phyloP scores from a whole-genome alignment of 2,329 filamentous ascomycete species.

The Alternaria angustiovoidea region DNA sequence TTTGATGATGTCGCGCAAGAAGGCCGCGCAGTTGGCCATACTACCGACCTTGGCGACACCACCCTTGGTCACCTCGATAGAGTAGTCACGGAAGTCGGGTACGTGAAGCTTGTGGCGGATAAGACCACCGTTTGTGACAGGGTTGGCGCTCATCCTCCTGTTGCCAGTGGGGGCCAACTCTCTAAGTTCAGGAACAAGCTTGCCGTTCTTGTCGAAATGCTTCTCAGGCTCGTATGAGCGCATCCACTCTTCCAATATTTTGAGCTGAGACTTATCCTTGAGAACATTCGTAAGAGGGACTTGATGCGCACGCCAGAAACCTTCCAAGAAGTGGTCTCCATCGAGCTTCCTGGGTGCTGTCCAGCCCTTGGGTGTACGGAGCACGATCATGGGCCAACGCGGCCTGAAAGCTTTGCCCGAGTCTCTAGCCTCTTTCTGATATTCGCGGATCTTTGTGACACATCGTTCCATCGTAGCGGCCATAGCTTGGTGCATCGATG shows the following conservation, averaged over 20 bases:
- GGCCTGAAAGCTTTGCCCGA: constrained; percentile 74
- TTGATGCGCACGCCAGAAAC: constrained; percentile 83
- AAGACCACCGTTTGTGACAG: constrained; percentile 74
- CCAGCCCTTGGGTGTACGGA: constrained; percentile 82
- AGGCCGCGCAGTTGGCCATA: constrained; percentile 74
- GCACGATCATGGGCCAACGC: constrained; percentile 80
- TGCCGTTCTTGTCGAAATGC: constrained; percentile 71
- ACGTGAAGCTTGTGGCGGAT: constrained; percentile 72
- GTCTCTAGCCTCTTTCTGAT: constrained; percentile 76
- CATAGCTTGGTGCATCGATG: constrained; percentile 84
- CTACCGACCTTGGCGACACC: constrained; percentile 66
- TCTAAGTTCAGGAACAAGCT: constrained; percentile 68
- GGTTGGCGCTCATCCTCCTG: constrained; percentile 79
- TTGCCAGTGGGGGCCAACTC: constrained; percentile 71
- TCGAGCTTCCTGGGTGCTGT: constrained; percentile 73
- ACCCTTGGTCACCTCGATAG: constrained; percentile 67
- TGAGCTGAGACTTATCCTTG: constrained; percentile 70
- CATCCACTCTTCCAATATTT: constrained; percentile 79
- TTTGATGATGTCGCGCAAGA: constrained; percentile 72
- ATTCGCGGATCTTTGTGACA: constrained; percentile 71
- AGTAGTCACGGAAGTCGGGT: constrained; percentile 75
- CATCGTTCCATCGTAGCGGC: constrained; percentile 77
- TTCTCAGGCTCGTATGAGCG: constrained; percentile 76
- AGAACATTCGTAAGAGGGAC: constrained; percentile 76
- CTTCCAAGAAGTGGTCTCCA: constrained; percentile 73